These are phyloP conservation scores for Pseudogymnoascus sp. DNA, from an alignment of 2,329 filamentous ascomycete species.

Conservation along the genomic window DNA sequence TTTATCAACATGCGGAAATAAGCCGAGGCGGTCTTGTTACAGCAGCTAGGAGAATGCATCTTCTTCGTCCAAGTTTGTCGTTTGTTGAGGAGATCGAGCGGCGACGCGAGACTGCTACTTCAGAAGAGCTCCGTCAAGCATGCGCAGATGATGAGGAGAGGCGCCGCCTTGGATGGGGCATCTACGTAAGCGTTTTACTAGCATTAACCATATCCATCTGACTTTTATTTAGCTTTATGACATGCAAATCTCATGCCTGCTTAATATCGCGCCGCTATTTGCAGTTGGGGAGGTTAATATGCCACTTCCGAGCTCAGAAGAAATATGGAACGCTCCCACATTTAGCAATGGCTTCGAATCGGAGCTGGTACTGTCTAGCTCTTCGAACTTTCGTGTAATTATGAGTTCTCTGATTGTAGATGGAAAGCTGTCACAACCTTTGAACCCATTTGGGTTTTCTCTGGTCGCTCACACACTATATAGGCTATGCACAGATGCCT, in stretches of 20 bases:
- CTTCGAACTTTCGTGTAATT: conserved; percentile 12
- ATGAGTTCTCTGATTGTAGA: conserved; percentile 12
- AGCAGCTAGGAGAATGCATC: conserved; percentile 16
- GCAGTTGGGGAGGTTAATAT: conserved; percentile 13
- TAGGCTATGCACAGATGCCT: conserved; percentile 13
- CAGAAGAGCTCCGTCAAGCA: conserved; percentile 12
- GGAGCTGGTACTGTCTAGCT: conserved; percentile 7
- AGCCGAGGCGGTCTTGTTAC: conserved; percentile 15
- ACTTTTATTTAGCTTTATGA: conserved; percentile 13
- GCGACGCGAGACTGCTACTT: conserved; percentile 8
- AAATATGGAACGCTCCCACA: conserved; percentile 12
- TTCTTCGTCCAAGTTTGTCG: conserved; percentile 14
- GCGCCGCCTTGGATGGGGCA: conserved; percentile 14
- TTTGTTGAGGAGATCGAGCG: conserved; percentile 16
- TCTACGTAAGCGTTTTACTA: conserved; percentile 10
- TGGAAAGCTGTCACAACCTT: conserved; percentile 12
- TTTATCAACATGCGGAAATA: conserved; percentile 16
- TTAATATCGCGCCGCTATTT: conserved; percentile 14
- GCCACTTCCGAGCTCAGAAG: conserved; percentile 13
- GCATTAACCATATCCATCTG: background rate
- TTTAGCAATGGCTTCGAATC: conserved; percentile 7
- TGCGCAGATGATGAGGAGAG: conserved; percentile 14
- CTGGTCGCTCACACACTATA: conserved; percentile 14
- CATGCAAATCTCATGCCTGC: conserved; percentile 14
- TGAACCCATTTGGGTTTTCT: conserved; percentile 14